These are phyloP conservation scores for Strobilomyces dryophilus DNA, from an alignment of 768 basidiomycete genomes.

Conservation along the genomic window DNA sequence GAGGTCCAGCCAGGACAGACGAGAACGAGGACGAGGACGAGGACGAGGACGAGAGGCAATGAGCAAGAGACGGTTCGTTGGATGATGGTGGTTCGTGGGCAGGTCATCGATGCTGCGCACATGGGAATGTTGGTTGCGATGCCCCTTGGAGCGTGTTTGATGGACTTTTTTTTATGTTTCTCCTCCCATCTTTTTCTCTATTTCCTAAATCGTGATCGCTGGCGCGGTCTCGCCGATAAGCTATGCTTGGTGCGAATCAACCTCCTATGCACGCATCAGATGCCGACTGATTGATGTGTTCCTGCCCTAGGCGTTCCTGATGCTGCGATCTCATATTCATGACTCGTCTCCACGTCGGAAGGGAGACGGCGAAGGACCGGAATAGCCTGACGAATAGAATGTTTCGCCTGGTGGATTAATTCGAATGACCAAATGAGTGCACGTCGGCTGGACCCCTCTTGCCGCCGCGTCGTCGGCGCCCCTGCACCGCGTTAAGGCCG, in stretches of 20 bases:
- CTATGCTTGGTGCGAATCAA: constrained; percentile 13
- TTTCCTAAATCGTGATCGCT: constrained; percentile 3
- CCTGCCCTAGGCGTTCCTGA: constrained; percentile 2
- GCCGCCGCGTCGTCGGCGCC: neutral
- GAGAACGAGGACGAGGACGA: constrained; percentile 1
- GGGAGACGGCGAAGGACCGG: constrained; percentile 1
- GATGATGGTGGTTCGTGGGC: constrained; percentile 13
- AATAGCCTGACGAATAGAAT: constrained; percentile 11
- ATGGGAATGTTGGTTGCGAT: constrained; percentile 8
- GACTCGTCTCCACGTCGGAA: neutral
- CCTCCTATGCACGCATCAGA: neutral
- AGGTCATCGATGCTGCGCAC: constrained; percentile 1
- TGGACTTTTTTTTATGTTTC: neutral
- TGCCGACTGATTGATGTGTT: constrained; percentile 3
- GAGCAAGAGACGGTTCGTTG: neutral
- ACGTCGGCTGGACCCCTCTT: neutral
- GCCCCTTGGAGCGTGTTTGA: constrained; percentile 4
- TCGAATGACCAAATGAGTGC: neutral
- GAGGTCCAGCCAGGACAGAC: neutral
- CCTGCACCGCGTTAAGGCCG: neutral
- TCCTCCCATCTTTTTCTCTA: neutral
- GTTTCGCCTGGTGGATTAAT: neutral
- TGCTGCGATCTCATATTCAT: neutral
- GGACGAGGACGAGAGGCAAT: too few species aligned
- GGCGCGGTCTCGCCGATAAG: neutral